Evolutionary conservation across 1,284 basidiomycete genomes (phyloP), one percentile per base, ranked within the genome.

Genomic region (Tilletia horrida): DNA sequence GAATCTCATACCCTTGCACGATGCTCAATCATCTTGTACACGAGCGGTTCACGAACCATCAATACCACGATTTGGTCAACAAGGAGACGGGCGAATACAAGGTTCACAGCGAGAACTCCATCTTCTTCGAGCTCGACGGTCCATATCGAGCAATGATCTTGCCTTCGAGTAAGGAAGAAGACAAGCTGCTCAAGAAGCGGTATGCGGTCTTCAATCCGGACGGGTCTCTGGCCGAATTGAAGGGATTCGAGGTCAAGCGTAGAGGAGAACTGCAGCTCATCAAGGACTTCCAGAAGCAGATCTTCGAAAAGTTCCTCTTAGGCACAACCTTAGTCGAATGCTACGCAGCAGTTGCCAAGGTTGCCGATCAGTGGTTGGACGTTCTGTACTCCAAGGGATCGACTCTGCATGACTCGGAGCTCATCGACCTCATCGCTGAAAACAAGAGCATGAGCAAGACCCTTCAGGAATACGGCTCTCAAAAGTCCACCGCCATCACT

Each of bases 171-270:
- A 99, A 99, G 80, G 96, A 99, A 83, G 96, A 99, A 83, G 96
- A 98, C 83, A 99, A 98, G 82, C 83, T 99, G 71, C 85, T 99
- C 77, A 99, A 99, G 86, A 99, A 99, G 83, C 91, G 96, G 62
- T 99, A 98, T 77, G 96, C 96, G 3, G 96, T 99, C n/a, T 98
- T 98, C 85, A 95, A 98, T 78, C 91, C 93, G 73, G 95, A 99
- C 78, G 96, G 96, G 1, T 91, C 91, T 16, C 86, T 99, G 1
- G 96, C 96, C 1, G 96, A 98, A 82, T 85, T 99, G 76, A 98
- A 99, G 81, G 96, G 96, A 0, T 99, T 99, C 84, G 96, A 98
- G 81, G 94, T 99, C 73, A 99, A 99, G 83, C 91, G 96, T 68
- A 88, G 96, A 65, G 96, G 96, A 57, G 96, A 99, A 83, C 86